These are phyloP conservation scores for Hemisphaericaspora lyxosophila DNA, from an alignment of 1,139 yeast genomes.

Conservation along the genomic window DNA sequence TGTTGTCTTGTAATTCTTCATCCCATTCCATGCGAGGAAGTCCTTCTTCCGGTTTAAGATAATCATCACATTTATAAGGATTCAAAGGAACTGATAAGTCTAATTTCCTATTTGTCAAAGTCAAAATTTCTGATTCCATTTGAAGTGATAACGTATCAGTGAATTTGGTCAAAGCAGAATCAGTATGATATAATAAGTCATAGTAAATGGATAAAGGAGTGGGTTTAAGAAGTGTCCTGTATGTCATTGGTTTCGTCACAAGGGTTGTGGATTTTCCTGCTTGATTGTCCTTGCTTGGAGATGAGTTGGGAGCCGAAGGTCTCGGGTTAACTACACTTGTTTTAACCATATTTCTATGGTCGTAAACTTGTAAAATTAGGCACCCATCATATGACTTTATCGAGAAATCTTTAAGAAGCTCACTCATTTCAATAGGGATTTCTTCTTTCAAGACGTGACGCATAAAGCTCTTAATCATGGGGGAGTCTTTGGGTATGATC, in stretches of 20 bases:
- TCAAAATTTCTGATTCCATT: conserved; percentile 81
- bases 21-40: conserved; percentile 47
- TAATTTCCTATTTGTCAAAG: conserved; percentile 73
- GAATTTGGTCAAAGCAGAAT: conserved; percentile 68
- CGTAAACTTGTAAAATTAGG: conserved; percentile 76
- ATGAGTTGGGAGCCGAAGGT: conserved; percentile 9
- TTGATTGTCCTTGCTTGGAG: conserved; percentile 9
- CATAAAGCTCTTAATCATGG: conserved; percentile 76
- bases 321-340: conserved; percentile 11
- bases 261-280: conserved; percentile 10
- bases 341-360: conserved; percentile 53
- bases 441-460: conserved; percentile 77
- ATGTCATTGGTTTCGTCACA: conserved; percentile 58
- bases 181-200: conserved; percentile 83
- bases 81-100: conserved; percentile 72
- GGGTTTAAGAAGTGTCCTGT: conserved; percentile 74
- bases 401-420: conserved; percentile 82
- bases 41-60: conserved; percentile 46
- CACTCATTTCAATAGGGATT: conserved; percentile 87
- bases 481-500: conserved; percentile 75
- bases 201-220: conserved; percentile 80
- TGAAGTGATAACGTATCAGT: conserved; percentile 74
- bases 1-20: conserved; percentile 30
- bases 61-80: conserved; percentile 54
- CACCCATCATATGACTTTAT: conserved; percentile 87